Conservation (phyloP, 805 yeast species). For the Hanseniaspora taiwanica region DNA sequence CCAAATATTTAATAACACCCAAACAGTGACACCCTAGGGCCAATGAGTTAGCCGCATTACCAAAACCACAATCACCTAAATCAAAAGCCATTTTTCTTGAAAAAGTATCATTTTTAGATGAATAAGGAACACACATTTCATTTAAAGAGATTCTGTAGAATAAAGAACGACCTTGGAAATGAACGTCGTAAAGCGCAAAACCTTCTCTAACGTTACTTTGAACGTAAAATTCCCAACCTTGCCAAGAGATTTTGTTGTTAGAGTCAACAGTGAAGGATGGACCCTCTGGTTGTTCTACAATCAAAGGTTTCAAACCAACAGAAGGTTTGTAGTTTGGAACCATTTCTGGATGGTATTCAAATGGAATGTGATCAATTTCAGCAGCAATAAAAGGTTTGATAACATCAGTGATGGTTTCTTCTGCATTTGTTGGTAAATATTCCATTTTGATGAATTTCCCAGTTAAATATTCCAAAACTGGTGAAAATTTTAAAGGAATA, state of each 20-base stretch:
- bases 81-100: conserved; percentile 83
- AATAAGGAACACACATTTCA: conserved; percentile 84
- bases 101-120: conserved; percentile 72
- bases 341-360: conserved; percentile 70
- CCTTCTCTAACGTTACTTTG: conserved; percentile 68
- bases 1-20: conserved; percentile 65
- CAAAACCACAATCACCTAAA: conserved; percentile 77
- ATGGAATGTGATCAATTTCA: conserved; percentile 43
- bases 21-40: conserved; percentile 72
- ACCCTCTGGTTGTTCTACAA: conserved; percentile 67
- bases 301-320: conserved; percentile 50
- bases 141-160: conserved; percentile 61
- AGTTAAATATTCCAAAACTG: conserved; percentile 53
- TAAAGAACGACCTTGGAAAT: conserved; percentile 63
- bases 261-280: conserved; percentile 45
- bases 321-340: conserved; percentile 37
- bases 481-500: conserved; percentile 58
- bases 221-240: conserved; percentile 71
- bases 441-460: conserved; percentile 57
- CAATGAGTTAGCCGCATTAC: conserved; percentile 55
- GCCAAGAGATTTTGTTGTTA: conserved; percentile 62
- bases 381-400: conserved; percentile 2
- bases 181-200: conserved; percentile 56
- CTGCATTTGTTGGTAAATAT: conserved; percentile 59
- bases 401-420: conserved; percentile 24